Evolutionary conservation across 208 protist genomes (phyloP).

Genomic region (Spongospora subterranea): DNA sequence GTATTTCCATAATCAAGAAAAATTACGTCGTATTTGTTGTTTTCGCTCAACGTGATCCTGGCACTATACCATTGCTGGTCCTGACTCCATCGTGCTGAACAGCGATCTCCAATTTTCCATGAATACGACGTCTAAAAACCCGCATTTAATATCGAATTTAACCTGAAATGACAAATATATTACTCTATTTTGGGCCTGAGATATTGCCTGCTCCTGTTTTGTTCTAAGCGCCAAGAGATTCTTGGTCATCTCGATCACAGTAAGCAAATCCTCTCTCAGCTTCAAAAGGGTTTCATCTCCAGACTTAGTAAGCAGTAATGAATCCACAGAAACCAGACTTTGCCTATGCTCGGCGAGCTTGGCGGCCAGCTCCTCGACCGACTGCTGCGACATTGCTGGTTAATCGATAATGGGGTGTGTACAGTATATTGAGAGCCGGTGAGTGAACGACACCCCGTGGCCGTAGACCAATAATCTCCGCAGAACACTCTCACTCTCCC

Average conservation of each 20-base stretch:
- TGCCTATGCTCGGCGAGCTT: slow-evolving; percentile 51
- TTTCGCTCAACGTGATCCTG: not conserved
- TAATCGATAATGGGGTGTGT: no score
- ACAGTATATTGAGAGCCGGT: no score
- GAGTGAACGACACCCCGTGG: no score
- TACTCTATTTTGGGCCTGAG: not conserved
- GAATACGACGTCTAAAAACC: not conserved
- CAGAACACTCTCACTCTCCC: no score
- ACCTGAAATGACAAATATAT: not conserved
- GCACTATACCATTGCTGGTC: slow-evolving; percentile 57
- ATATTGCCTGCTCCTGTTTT: slow-evolving; percentile 11
- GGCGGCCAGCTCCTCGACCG: slow-evolving; percentile 27
- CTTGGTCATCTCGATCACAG: slow-evolving; percentile 6
- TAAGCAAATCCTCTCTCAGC: not conserved
- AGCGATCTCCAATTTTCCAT: slow-evolving; percentile 14
- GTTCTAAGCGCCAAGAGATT: slow-evolving; percentile 8
- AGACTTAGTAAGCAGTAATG: not conserved
- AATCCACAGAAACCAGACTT: not conserved
- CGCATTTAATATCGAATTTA: not conserved
- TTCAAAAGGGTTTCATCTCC: slow-evolving; percentile 24
- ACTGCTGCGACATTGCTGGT: no score
- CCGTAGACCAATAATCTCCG: no score
- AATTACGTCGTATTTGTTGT: slow-evolving; percentile 50
- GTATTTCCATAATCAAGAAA: slow-evolving; percentile 54
- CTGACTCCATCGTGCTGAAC: slow-evolving; percentile 18